These are phyloP conservation scores for Pecoramyces ruminantium DNA, from an alignment of 192 early-diverging fungal genomes.

Conservation along the genomic window DNA sequence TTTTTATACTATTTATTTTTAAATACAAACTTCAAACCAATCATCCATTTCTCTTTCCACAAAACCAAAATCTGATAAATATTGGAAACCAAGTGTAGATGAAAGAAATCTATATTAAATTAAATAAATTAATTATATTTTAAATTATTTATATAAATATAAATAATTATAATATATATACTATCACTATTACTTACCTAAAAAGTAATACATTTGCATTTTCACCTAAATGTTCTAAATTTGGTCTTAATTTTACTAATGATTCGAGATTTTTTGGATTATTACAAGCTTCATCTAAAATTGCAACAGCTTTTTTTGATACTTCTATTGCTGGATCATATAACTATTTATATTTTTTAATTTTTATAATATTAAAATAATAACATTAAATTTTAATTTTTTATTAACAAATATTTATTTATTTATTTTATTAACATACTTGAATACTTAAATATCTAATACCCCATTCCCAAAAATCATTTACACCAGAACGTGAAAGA, in stretches of 20 bases:
- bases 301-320: constrained; percentile 42
- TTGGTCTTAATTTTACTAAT: constrained; percentile 49
- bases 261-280: constrained; percentile 45
- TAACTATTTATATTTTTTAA: constrained; percentile 28
- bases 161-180: no score
- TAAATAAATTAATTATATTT: no score
- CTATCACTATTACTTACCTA: constrained; percentile 11
- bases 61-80: constrained; percentile 51
- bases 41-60: constrained; percentile 57
- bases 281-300: constrained; percentile 53
- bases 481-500: constrained; percentile 31
- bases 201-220: constrained; percentile 48
- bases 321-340: constrained; percentile 63
- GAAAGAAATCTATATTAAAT: constrained; percentile 43
- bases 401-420: no score
- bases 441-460: constrained; percentile 52
- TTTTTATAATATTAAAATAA: no score
- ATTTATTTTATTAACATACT: constrained; percentile 16
- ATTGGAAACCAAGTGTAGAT: constrained; percentile 50
- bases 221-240: constrained; percentile 53
- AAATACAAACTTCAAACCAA: constrained; percentile 56
- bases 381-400: no score
- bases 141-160: no score
- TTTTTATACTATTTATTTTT: no score
- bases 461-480: constrained; percentile 53